These are phyloP conservation scores for Yamadazyma sp. DNA, from an alignment of 1,139 yeast species.

Conservation along the genomic window DNA sequence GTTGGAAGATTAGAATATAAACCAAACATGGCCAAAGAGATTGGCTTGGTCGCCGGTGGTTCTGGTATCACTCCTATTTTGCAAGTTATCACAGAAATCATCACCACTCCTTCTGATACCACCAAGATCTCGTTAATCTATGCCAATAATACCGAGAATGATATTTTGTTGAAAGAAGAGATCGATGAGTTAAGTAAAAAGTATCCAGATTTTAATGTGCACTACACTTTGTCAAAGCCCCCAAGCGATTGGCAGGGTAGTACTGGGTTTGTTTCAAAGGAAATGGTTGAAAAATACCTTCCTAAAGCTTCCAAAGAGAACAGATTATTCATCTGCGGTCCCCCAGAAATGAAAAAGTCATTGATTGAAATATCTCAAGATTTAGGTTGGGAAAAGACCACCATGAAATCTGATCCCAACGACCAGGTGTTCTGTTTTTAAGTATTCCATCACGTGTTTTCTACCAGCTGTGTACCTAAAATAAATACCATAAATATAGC, in stretches of 20 bases:
- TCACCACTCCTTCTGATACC: conserved; percentile 64
- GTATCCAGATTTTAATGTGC: conserved; percentile 59
- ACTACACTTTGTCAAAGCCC: conserved; percentile 36
- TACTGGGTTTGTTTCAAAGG: conserved; percentile 58
- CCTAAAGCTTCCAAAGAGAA: conserved; percentile 50
- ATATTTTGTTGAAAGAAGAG: conserved; percentile 67
- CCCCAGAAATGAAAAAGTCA: conserved; percentile 62
- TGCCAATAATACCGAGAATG: conserved; percentile 73
- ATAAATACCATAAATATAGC: neutral
- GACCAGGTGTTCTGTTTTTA: conserved; percentile 75
- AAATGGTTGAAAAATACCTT: conserved; percentile 50
- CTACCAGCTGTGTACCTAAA: neutral
- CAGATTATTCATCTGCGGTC: conserved; percentile 73
- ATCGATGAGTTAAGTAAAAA: conserved; percentile 63
- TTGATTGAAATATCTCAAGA: conserved; percentile 51
- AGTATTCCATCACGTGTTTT: too few relatives aligned
- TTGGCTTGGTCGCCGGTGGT: conserved; percentile 79
- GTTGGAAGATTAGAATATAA: conserved; percentile 68
- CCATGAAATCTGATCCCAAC: conserved; percentile 48
- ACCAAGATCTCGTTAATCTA: conserved; percentile 62
- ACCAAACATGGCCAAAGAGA: conserved; percentile 58
- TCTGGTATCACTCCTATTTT: conserved; percentile 79
- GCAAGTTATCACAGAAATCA: conserved; percentile 62
- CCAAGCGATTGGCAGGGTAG: conserved; percentile 54
- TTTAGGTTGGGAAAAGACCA: conserved; percentile 57